These are phyloP conservation scores for Chlamydomonas sp. DNA, from an alignment of 139 green algal species.

Conservation along the genomic window DNA sequence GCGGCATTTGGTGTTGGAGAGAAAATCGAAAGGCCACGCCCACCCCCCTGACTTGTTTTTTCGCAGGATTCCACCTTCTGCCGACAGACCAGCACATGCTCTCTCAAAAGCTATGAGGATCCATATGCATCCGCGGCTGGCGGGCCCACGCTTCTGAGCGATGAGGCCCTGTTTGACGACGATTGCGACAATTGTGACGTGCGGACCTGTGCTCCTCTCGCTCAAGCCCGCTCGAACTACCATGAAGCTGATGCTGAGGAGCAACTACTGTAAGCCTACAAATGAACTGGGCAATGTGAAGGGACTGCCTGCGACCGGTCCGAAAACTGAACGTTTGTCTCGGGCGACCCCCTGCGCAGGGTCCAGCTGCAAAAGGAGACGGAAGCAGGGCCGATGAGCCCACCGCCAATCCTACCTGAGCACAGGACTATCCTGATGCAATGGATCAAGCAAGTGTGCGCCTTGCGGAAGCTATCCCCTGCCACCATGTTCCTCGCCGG, in stretches of 20 bases:
- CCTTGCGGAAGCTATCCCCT: neutral
- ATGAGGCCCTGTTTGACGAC: slow-evolving; percentile 1
- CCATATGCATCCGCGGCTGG: neutral
- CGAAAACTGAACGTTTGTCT: neutral
- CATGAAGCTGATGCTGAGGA: too few species aligned
- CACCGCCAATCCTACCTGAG: neutral
- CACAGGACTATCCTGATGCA: neutral
- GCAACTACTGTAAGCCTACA: neutral
- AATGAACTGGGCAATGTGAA: neutral
- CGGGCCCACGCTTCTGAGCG: neutral
- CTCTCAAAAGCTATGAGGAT: neutral
- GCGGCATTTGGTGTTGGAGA: neutral
- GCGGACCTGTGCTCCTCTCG: too few species aligned
- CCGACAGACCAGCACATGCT: neutral
- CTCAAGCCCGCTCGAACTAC: too few species aligned
- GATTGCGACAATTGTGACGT: neutral
- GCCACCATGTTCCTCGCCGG: slow-evolving; percentile 11
- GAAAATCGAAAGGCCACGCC: neutral
- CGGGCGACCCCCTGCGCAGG: neutral
- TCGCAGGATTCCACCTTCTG: neutral
- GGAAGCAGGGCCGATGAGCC: neutral
- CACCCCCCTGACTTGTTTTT: neutral
- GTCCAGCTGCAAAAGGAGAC: slow-evolving; percentile 15
- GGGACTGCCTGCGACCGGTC: neutral
- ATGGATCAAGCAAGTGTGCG: slow-evolving; percentile 27